Evolutionary conservation across 805 yeast species (phyloP), one percentile per base, ranked within the genome.

Genomic region (Candida coquimbonensis): DNA sequence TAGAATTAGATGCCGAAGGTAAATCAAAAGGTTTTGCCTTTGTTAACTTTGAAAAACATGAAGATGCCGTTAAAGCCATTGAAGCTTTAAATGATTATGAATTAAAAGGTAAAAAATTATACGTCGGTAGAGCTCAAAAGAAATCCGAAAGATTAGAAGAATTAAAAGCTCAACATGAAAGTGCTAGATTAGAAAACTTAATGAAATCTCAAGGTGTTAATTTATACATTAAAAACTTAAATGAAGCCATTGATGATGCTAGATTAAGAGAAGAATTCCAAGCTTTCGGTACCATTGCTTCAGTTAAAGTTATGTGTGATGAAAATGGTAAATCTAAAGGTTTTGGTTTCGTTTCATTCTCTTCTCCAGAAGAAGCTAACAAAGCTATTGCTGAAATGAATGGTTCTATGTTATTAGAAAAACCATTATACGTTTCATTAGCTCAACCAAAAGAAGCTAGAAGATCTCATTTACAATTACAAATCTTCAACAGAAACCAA

Each of bases 391-490:
- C 91, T 60, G 99, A 91, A 77, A 90, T 91, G 96, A 89, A 91
- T 81, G 96, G 89, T 74, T 86, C 89, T 68, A 85, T 91, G 83
- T 80, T 93, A 60, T 83, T 81, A 59, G 88, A 90, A 67, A 93
- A 93, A 80, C 99, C 98, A 62, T 78, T 93, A 66, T 93, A 91
- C 69, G 99, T 93, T 72, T 96, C 97, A 51, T 81, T 93, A 65
- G 99, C 99, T 60, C 99, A 93, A 80, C 87, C 96, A 72, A 91
- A 88, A 76, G 99, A 91, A 60, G 96, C 88, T 48, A 89, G 99
- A 80, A 85, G 96, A 68, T 80, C 87, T 61, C 98, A 93, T 77
- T 78, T 93, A 68, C 91, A 88, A 69, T 98, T 93, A 75, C 98
- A 93, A 74, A 86, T 89, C 66, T 95, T 87, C 71, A 97, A 96